A percentile compares a stretch with the other conserved stretches of the same genome.
Evolutionary conservation across 2,329 filamentous ascomycete genomes (phyloP).

Genomic region (Botrytis deweyae): DNA sequence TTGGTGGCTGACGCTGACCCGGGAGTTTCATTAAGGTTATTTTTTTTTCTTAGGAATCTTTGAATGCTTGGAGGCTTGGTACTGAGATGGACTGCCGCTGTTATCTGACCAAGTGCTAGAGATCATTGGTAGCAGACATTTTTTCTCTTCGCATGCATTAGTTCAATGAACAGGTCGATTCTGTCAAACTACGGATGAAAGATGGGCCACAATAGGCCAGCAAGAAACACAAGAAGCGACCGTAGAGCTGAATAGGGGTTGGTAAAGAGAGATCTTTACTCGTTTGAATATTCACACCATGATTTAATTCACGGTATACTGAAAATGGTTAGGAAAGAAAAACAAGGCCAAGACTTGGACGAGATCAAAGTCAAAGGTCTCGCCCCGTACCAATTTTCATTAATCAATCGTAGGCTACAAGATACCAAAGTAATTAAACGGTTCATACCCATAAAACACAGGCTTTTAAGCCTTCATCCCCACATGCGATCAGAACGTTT

Average conservation of each 20-base stretch:
- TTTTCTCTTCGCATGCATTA: neutral
- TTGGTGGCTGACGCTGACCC: neutral
- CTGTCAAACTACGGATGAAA: neutral
- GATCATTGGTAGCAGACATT: neutral
- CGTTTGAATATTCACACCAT: neutral
- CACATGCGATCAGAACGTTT: conserved; percentile 3
- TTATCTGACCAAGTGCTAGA: neutral
- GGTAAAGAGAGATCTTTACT: neutral
- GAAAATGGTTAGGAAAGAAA: neutral
- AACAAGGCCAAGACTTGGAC: neutral
- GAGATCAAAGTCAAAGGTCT: neutral
- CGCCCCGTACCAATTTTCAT: neutral
- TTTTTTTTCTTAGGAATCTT: neutral
- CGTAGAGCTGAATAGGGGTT: neutral
- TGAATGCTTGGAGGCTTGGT: conserved; percentile 5
- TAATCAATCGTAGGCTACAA: neutral
- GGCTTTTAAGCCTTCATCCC: neutral
- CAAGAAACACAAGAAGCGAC: neutral
- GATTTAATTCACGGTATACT: neutral
- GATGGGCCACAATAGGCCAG: neutral
- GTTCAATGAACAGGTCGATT: neutral
- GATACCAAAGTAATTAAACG: neutral
- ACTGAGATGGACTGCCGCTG: neutral
- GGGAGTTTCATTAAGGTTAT: conserved; percentile 2
- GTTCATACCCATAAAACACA: neutral